These are phyloP conservation scores for Globisporangium abappressorium DNA, from an alignment of 352 stramenopile genomes.

Conservation along the genomic window DNA sequence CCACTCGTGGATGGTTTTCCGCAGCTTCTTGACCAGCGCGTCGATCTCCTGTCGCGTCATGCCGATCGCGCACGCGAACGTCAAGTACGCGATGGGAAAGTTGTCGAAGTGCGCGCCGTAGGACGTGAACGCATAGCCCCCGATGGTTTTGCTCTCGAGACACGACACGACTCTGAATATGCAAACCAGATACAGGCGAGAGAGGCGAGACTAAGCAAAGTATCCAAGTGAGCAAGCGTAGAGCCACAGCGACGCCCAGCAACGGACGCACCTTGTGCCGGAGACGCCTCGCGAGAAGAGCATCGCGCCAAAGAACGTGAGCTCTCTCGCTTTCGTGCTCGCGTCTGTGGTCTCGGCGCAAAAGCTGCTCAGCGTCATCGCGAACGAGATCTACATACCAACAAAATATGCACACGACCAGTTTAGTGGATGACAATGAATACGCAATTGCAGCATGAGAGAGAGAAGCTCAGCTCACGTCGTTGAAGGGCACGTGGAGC, in stretches of 20 bases:
- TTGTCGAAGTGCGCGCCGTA: conserved; percentile 91
- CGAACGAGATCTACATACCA: conserved; percentile 65
- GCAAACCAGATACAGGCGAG: not conserved
- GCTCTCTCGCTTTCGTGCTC: conserved; percentile 32
- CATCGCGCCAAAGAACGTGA: conserved; percentile 97
- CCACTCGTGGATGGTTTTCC: conserved; percentile 91
- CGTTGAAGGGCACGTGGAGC: conserved; percentile 90
- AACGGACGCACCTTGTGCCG: conserved; percentile 71
- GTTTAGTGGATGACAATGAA: not conserved
- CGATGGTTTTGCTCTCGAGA: conserved; percentile 87
- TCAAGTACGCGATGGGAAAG: conserved; percentile 94
- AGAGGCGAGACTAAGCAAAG: not conserved
- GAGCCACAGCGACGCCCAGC: no score
- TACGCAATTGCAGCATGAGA: not conserved
- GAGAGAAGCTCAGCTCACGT: conserved; percentile 28
- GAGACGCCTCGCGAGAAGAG: conserved; percentile 97
- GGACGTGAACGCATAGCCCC: conserved; percentile 82
- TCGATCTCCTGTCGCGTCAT: conserved; percentile 91
- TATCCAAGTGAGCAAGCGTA: not conserved
- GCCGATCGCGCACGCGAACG: conserved; percentile 95
- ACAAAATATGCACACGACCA: not conserved
- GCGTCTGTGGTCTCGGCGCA: conserved; percentile 23
- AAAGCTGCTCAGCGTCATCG: conserved; percentile 89
- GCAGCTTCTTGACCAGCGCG: conserved; percentile 89
- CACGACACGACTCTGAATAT: conserved; percentile 84